Base-by-base conservation (phyloP, 2,329 filamentous ascomycete species). In the Sporothrix brunneoviolacea region DNA sequence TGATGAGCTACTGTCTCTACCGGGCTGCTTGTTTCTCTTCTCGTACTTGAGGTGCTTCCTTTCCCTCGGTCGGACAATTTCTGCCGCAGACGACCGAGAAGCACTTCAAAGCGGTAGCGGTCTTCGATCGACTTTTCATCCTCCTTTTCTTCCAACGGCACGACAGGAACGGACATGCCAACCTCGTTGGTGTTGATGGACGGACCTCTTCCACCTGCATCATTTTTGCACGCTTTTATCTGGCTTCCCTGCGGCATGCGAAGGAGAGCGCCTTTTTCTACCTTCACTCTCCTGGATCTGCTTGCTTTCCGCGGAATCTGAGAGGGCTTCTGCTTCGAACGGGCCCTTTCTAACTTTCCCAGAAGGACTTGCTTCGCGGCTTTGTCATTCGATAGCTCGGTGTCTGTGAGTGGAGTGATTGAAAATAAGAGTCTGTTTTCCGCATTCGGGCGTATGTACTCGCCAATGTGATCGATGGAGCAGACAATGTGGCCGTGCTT, bases 11-110 rank as follows among this genome's bases (percentile, higher is more conserved):
- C 32, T 8, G 10, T 13, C 32, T 35, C 32, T 7, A 13, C 6
- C 12, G 15, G 5, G 12, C 4, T 6, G 35, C 35, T 37, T 6
- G 24, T 6, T 15, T 10, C 16, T 13, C 3, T 4, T 16, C 16
- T 12, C 6, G 32, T 9, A 12, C 12, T 36, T n/a, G 46, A 7
- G 1, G 13, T 7, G 6, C 18, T 18, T 30, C 27, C 18, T 4
- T 28, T 27, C 15, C 18, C 15, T 9, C 43, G 30, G 8, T 44
- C 53, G 0, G 53, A 54, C 13, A 55, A 30, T 9, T 46, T 51
- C 12, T 52, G 37, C n/a, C 47, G 53, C 3, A 57, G 50, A 13
- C 54, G 51, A 10, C 27, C 41, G 36, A 57, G 44, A 15, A 55
- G 47, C 2, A 37, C 22, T 28, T 57, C 46, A 30, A 57, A 57